Evolutionary conservation across 192 early-diverging fungal species (phyloP).

Genomic region (Backusella morwellensis): DNA sequence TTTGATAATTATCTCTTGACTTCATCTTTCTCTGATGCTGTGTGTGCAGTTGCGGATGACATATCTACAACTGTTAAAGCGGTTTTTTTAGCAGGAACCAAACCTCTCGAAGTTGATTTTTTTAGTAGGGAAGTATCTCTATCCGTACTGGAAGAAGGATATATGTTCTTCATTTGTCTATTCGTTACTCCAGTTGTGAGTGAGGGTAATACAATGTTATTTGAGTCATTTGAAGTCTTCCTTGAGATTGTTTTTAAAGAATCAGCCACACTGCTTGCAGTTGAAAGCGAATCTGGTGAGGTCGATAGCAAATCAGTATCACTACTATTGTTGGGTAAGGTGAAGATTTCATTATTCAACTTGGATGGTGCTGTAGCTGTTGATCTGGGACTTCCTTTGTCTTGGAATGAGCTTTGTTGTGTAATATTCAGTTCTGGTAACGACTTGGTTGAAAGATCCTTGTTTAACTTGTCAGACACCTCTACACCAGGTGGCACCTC

Average conservation of each 20-base stretch:
- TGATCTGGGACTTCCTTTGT: background rate
- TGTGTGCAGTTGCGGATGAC: constrained; percentile 12
- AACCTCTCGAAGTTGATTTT: constrained; percentile 13
- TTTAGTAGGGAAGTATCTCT: background rate
- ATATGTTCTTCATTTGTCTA: background rate
- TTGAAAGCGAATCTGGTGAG: background rate
- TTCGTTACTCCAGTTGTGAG: background rate
- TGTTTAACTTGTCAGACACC: background rate
- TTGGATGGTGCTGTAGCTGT: background rate
- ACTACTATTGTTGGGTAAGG: background rate
- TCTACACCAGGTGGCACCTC: constrained; percentile 20
- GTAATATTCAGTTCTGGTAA: constrained; percentile 25
- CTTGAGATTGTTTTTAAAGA: background rate
- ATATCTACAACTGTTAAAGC: constrained; percentile 25
- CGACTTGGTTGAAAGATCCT: constrained; percentile 10
- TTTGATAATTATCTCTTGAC: background rate
- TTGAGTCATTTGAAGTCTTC: background rate
- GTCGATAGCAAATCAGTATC: background rate
- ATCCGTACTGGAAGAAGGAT: background rate
- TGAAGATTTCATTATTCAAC: background rate
- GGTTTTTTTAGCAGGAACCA: constrained; percentile 15
- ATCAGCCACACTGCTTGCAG: background rate
- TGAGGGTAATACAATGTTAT: background rate
- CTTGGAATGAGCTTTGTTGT: background rate
- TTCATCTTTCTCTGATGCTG: background rate